Percentiles rank a stretch among this genome's conserved stretches.
phyloP scores from a whole-genome alignment of 2,329 filamentous ascomycete species.

The Colletotrichum neosansevieriae region DNA sequence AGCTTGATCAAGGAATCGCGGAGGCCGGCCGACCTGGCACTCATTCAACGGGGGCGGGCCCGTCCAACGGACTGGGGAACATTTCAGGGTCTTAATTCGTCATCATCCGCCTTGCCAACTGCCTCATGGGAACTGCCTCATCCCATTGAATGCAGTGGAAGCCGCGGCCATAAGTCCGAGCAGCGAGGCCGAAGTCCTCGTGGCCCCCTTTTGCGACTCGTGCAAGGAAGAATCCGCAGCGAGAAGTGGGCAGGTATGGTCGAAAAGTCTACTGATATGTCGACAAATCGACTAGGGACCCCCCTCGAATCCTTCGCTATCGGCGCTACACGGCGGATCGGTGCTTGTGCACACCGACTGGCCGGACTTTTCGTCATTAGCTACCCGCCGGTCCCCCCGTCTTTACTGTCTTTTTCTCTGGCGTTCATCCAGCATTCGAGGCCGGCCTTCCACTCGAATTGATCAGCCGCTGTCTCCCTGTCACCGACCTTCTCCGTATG shows the following conservation, averaged over 20 bases:
- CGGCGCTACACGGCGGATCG: slow-evolving; percentile 20
- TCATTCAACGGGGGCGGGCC: neutral
- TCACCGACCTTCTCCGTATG: neutral
- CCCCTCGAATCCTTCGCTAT: slow-evolving; percentile 5
- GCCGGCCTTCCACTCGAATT: neutral
- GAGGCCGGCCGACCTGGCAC: slow-evolving; percentile 11
- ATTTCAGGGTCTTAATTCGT: neutral
- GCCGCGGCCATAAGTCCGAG: slow-evolving; percentile 16
- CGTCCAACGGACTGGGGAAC: slow-evolving; percentile 1
- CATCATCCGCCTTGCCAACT: slow-evolving; percentile 7
- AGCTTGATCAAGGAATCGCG: neutral
- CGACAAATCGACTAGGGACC: neutral
- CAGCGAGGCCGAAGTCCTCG: slow-evolving; percentile 18
- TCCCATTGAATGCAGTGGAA: too few relatives aligned
- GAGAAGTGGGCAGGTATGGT: slow-evolving; percentile 9
- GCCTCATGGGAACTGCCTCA: too few relatives aligned
- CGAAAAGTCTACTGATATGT: slow-evolving; percentile 14
- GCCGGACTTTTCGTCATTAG: slow-evolving; percentile 5
- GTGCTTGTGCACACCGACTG: slow-evolving; percentile 28
- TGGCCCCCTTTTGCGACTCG: slow-evolving; percentile 11
- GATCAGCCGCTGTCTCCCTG: neutral
- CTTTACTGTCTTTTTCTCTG: neutral
- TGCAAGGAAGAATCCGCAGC: slow-evolving; percentile 5
- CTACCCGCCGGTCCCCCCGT: slow-evolving; percentile 8
- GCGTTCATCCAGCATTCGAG: too few relatives aligned